Conservation (phyloP, 1,284 basidiomycete genomes). For the Tremellales sp. region DNA sequence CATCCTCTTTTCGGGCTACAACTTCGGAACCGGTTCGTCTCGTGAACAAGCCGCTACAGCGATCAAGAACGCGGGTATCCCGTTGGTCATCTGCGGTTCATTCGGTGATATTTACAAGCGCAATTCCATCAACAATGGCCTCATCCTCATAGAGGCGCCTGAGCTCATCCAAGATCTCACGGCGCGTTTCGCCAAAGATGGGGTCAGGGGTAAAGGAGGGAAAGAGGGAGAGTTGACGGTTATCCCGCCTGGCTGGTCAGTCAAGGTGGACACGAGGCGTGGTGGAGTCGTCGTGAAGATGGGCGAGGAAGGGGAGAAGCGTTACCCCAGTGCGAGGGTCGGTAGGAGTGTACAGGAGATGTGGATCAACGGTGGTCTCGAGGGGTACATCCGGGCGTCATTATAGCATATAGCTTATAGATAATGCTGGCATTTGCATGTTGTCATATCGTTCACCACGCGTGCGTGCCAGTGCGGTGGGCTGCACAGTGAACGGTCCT, state of each 20-base stretch:
- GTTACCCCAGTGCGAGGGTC: conserved; percentile 68
- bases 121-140: conserved; percentile 97
- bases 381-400: conserved; percentile 53
- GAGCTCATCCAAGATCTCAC: conserved; percentile 85
- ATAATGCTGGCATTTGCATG: not conserved
- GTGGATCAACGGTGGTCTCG: conserved; percentile 54
- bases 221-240: conserved; percentile 75
- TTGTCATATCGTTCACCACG: not conserved
- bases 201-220: conserved; percentile 70
- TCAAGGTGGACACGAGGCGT: conserved; percentile 66
- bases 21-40: conserved; percentile 98
- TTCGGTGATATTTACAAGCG: conserved; percentile 99
- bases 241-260: conserved; percentile 58
- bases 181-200: conserved; percentile 64
- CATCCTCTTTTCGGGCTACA: conserved; percentile 88
- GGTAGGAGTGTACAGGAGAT: conserved; percentile 90
- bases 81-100: conserved; percentile 89
- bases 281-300: conserved; percentile 60
- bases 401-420: conserved; percentile 31
- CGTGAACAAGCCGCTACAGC: conserved; percentile 98
- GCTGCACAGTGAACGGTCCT: too few relatives aligned
- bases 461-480: too few relatives aligned
- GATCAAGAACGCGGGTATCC: conserved; percentile 87
- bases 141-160: conserved; percentile 91
- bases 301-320: conserved; percentile 52